Conservation (phyloP, 768 basidiomycete species). For the Tylopilus subfusipes region DNA sequence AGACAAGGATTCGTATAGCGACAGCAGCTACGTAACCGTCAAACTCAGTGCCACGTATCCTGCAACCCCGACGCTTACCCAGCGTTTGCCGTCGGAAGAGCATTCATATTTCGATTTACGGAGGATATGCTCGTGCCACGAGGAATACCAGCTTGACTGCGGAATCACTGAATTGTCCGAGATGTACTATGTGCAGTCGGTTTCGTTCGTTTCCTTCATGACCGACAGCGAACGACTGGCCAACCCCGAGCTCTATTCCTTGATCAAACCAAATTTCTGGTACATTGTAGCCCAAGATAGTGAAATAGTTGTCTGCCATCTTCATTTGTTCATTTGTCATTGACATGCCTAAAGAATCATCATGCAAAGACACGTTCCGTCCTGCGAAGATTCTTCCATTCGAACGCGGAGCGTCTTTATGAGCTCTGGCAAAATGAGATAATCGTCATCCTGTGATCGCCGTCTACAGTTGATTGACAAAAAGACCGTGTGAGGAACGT, state of each 20-base stretch:
- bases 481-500: constrained; percentile 1
- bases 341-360: constrained; percentile 38
- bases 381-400: constrained; percentile 26
- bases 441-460: constrained; percentile 60
- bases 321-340: constrained; percentile 47
- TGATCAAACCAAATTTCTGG: constrained; percentile 65
- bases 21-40: constrained; percentile 11
- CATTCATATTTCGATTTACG: constrained; percentile 24
- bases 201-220: constrained; percentile 57
- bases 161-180: constrained; percentile 11
- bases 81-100: constrained; percentile 30
- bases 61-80: constrained; percentile 27
- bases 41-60: not conserved
- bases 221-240: constrained; percentile 60
- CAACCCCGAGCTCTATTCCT: constrained; percentile 57
- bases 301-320: constrained; percentile 73
- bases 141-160: constrained; percentile 35
- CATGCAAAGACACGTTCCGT: constrained; percentile 46
- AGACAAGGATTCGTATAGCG: constrained; percentile 10
- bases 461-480: constrained; percentile 1
- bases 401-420: constrained; percentile 48
- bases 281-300: constrained; percentile 51
- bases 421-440: constrained; percentile 54
- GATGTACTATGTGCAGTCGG: constrained; percentile 53
- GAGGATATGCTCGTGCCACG: constrained; percentile 37